A percentile compares a stretch with the other conserved stretches of the same genome.
phyloP scores from a whole-genome alignment of 2,329 filamentous ascomycete genomes.

The Elsinoe necatrix region DNA sequence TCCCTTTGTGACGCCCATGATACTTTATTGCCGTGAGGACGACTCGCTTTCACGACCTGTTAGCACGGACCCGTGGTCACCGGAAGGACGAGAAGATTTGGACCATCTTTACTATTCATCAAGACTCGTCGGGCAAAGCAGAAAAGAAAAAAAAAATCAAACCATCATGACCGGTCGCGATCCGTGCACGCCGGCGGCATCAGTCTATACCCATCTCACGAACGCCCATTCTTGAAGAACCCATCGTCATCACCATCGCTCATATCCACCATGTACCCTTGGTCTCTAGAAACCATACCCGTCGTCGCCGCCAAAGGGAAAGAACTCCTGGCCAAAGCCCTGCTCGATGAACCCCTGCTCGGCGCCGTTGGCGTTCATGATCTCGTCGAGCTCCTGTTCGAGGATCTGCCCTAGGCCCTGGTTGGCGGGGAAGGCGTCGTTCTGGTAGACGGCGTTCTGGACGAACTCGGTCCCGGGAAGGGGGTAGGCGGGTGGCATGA shows the following conservation, averaged over 20 bases:
- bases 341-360: not conserved
- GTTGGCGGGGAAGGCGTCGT: not conserved
- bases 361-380: not conserved
- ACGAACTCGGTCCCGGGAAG: not conserved
- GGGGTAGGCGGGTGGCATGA: not conserved
- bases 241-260: too few relatives aligned
- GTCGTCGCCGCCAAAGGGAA: not conserved
- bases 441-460: not conserved
- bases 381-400: not conserved
- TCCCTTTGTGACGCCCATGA: not conserved
- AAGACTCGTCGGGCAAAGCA: too few relatives aligned
- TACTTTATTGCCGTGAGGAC: too few relatives aligned
- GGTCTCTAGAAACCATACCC: not conserved
- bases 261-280: not conserved
- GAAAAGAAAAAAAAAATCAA: too few relatives aligned
- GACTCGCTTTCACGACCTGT: too few relatives aligned
- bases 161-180: too few relatives aligned
- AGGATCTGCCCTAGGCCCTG: not conserved
- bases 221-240: too few relatives aligned
- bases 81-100: too few relatives aligned
- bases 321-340: not conserved
- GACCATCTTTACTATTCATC: too few relatives aligned
- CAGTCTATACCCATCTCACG: too few relatives aligned
- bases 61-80: too few relatives aligned
- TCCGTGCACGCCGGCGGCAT: too few relatives aligned